These are phyloP conservation scores for Trichopus zeylanicus DNA, from an alignment of 116 monocot species.

Conservation along the genomic window DNA sequence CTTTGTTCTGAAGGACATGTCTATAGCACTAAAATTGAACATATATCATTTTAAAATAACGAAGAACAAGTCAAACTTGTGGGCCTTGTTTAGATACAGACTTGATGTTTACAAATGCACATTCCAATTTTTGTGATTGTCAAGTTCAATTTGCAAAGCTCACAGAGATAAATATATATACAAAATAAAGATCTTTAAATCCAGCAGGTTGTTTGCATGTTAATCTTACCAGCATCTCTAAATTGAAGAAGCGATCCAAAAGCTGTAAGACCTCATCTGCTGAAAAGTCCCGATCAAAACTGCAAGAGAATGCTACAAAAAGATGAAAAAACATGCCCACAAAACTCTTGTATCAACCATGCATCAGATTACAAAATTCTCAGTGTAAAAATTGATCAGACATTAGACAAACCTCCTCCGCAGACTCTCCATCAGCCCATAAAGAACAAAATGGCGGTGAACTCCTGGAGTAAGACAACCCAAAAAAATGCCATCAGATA, in stretches of 20 bases:
- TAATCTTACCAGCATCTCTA: slow-evolving; percentile 77
- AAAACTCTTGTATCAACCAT: not conserved
- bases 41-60: too few relatives aligned
- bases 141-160: too few relatives aligned
- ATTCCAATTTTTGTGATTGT: too few relatives aligned
- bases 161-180: too few relatives aligned
- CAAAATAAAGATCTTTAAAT: too few relatives aligned
- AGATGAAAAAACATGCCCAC: not conserved
- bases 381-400: not conserved
- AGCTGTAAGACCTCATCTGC: slow-evolving; percentile 89
- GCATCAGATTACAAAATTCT: not conserved
- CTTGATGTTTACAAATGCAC: too few relatives aligned
- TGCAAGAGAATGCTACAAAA: slow-evolving; percentile 10
- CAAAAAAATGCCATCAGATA: not conserved
- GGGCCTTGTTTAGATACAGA: too few relatives aligned
- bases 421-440: slow-evolving; percentile 79
- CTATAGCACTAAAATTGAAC: too few relatives aligned
- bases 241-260: slow-evolving; percentile 87
- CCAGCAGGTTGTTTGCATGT: not conserved
- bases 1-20: too few relatives aligned
- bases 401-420: slow-evolving; percentile 44
- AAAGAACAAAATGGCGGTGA: slow-evolving; percentile 93
- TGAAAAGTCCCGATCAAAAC: slow-evolving; percentile 61
- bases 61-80: too few relatives aligned
- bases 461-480: slow-evolving; percentile 30